A percentile compares a stretch with the other conserved stretches of the same genome.
These are phyloP conservation scores for Xylaria sp. DNA, from an alignment of 495 filamentous ascomycete species.

Conservation along the genomic window DNA sequence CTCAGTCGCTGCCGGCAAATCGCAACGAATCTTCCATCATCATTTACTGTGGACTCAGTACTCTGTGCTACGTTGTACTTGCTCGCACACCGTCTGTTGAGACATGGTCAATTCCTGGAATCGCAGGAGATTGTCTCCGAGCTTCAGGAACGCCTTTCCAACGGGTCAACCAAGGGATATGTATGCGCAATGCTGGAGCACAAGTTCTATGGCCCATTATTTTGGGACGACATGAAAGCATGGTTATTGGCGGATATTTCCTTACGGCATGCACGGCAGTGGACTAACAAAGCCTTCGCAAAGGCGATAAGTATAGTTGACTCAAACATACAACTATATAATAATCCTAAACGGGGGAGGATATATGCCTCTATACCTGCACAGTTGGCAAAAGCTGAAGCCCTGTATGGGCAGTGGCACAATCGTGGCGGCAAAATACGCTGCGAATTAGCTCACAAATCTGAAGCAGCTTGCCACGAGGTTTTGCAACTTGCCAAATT, in stretches of 20 bases:
- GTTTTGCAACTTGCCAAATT: not conserved
- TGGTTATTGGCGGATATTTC: not conserved
- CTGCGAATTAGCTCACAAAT: not conserved
- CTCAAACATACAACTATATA: constrained; percentile 5
- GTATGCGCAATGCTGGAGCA: not conserved
- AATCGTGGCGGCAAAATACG: not conserved
- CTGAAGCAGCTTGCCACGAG: constrained; percentile 2
- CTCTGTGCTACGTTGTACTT: not conserved
- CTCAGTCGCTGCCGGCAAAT: constrained; percentile 1
- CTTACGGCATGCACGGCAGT: not conserved
- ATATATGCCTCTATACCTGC: not conserved
- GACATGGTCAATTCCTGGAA: not conserved
- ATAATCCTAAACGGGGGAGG: not conserved
- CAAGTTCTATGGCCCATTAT: not conserved
- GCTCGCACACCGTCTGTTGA: not conserved
- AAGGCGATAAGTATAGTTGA: not conserved
- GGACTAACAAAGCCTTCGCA: not conserved
- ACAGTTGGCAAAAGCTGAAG: not conserved
- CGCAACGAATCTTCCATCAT: constrained; percentile 2
- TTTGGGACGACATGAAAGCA: constrained; percentile 12
- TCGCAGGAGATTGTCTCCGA: constrained; percentile 9
- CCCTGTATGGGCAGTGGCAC: not conserved
- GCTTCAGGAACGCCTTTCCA: constrained; percentile 10
- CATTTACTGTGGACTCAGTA: constrained; percentile 1
- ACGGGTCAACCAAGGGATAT: not conserved